Conservation (phyloP, 257 asterid genomes). For the Plantago ovata region DNA sequence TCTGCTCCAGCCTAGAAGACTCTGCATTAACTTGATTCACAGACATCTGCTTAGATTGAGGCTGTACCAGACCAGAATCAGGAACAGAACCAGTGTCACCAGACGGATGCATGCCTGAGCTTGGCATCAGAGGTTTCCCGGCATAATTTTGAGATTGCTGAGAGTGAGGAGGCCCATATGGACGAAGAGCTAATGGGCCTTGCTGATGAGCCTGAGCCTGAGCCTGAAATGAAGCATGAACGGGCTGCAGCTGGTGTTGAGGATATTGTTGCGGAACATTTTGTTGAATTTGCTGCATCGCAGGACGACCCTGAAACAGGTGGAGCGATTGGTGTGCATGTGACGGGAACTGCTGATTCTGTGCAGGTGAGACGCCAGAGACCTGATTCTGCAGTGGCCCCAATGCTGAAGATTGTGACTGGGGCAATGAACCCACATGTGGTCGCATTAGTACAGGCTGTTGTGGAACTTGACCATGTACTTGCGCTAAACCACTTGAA, state of each 20-base stretch:
- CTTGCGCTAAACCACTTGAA: slow-evolving; percentile 41
- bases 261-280: slow-evolving; percentile 44
- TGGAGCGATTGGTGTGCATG: slow-evolving; percentile 45
- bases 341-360: slow-evolving; percentile 53
- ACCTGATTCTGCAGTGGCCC: too few species aligned
- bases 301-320: slow-evolving; percentile 50
- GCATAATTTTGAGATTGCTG: slow-evolving; percentile 51
- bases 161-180: slow-evolving; percentile 52
- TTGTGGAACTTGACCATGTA: slow-evolving; percentile 46
- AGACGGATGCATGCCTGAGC: slow-evolving; percentile 43
- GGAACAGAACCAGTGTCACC: slow-evolving; percentile 42
- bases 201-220: slow-evolving; percentile 53
- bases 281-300: slow-evolving; percentile 48
- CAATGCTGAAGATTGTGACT: slow-evolving; percentile 35
- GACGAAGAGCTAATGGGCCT: slow-evolving; percentile 42
- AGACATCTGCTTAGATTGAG: slow-evolving; percentile 34
- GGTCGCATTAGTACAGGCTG: slow-evolving; percentile 54
- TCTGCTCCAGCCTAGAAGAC: slow-evolving; percentile 33
- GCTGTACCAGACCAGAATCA: slow-evolving; percentile 43
- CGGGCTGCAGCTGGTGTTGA: slow-evolving; percentile 62
- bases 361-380: slow-evolving; percentile 38
- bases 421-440: slow-evolving; percentile 45
- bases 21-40: slow-evolving; percentile 33
- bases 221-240: slow-evolving; percentile 40
- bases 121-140: slow-evolving; percentile 50